These are phyloP conservation scores for Populus tremula DNA, from an alignment of 345 rosid genomes.

Conservation along the genomic window DNA sequence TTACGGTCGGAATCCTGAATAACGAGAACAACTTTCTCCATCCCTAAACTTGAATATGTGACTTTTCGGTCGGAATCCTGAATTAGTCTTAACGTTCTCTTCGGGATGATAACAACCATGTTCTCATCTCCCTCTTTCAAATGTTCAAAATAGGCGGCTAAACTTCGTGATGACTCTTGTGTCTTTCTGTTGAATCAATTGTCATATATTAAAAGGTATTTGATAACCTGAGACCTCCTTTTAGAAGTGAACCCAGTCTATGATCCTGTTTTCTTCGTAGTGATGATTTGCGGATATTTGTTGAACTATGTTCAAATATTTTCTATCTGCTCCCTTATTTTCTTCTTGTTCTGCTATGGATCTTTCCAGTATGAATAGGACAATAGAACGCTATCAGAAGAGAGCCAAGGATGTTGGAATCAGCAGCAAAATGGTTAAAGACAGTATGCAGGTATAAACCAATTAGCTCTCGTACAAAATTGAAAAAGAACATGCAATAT, in stretches of 20 bases:
- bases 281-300: neutral
- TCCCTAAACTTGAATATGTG: no score
- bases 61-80: neutral
- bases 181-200: neutral
- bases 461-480: neutral
- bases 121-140: neutral
- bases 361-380: conserved; percentile 49
- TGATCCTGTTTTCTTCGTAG: neutral
- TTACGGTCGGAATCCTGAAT: neutral
- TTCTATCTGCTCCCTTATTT: neutral
- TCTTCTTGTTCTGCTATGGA: neutral
- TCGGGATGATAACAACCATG: neutral
- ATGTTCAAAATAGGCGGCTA: neutral
- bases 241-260: neutral
- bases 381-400: conserved; percentile 71
- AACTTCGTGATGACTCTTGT: neutral
- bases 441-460: conserved; percentile 47
- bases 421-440: conserved; percentile 26
- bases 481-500: neutral
- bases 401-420: conserved; percentile 49
- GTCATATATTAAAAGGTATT: neutral
- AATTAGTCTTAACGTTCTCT: neutral
- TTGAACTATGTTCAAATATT: neutral
- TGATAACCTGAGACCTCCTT: neutral
- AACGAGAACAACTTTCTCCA: no score